A percentile compares a stretch with the other conserved stretches of the same genome.
Conservation (phyloP, 202 grass and related monocot genomes). For the Tripidium arundinaceum region DNA sequence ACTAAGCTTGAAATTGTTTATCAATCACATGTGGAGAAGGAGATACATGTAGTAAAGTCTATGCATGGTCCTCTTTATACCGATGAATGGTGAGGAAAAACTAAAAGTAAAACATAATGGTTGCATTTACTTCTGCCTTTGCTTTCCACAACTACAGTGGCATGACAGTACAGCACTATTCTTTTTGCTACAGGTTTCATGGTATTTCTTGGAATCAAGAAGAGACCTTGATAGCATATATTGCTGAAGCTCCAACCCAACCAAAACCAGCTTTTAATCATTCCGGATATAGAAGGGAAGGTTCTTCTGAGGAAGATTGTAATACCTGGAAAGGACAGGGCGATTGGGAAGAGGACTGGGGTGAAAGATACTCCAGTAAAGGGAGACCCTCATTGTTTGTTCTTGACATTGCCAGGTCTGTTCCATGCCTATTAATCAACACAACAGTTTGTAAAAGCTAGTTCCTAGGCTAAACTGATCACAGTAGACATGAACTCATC, state of each 20-base stretch:
- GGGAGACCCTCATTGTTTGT: conserved; percentile 76
- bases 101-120: background rate
- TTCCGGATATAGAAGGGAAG: conserved; percentile 43
- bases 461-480: no score
- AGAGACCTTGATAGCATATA: conserved; percentile 73
- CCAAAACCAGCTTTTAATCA: conserved; percentile 47
- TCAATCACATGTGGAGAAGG: conserved; percentile 57
- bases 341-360: conserved; percentile 94
- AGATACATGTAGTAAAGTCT: conserved; percentile 49
- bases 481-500: no score
- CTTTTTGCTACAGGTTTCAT: conserved; percentile 68
- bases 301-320: conserved; percentile 48
- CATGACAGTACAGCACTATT: background rate
- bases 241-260: conserved; percentile 66
- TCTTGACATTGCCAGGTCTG: conserved; percentile 66
- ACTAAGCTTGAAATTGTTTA: conserved; percentile 72
- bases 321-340: conserved; percentile 76
- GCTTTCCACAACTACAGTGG: background rate
- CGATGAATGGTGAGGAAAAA: conserved; percentile 64
- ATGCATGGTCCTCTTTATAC: conserved; percentile 71
- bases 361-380: conserved; percentile 83
- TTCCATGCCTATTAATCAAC: background rate
- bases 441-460: background rate
- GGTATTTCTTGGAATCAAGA: conserved; percentile 94
- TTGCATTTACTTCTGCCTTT: background rate